Evolutionary conservation across 2,329 filamentous ascomycete species (phyloP).

Genomic region (Ophiostoma perfectum): DNA sequence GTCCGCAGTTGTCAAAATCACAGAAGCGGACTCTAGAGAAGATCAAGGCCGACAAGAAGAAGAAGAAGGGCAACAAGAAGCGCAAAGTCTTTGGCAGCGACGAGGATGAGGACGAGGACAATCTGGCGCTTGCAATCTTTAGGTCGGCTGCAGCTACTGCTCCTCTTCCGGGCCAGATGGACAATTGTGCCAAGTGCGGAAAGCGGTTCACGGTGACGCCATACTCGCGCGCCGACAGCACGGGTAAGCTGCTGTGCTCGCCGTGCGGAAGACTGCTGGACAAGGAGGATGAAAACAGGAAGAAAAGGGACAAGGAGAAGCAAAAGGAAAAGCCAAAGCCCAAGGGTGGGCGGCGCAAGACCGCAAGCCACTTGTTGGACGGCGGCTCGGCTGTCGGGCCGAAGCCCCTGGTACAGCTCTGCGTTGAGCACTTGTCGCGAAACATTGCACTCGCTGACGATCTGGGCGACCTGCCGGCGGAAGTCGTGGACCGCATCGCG

Average conservation of each 20-base stretch:
- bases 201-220: slow-evolving; percentile 91
- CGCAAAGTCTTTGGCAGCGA: slow-evolving; percentile 29
- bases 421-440: slow-evolving; percentile 57
- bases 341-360: slow-evolving; percentile 60
- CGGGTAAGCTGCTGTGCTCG: slow-evolving; percentile 71
- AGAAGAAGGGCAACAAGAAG: slow-evolving; percentile 45
- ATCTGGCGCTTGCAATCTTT: slow-evolving; percentile 47
- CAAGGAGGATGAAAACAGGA: slow-evolving; percentile 53
- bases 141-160: slow-evolving; percentile 30
- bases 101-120: slow-evolving; percentile 45
- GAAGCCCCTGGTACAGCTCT: slow-evolving; percentile 61
- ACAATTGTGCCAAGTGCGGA: slow-evolving; percentile 77
- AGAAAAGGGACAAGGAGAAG: slow-evolving; percentile 44
- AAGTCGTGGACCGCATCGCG: slow-evolving; percentile 54
- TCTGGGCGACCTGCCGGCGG: slow-evolving; percentile 53
- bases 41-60: slow-evolving; percentile 55
- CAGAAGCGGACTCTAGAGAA: slow-evolving; percentile 49
- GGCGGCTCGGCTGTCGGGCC: slow-evolving; percentile 60
- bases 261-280: slow-evolving; percentile 72
- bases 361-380: slow-evolving; percentile 80
- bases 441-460: slow-evolving; percentile 59
- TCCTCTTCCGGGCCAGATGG: slow-evolving; percentile 75
- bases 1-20: slow-evolving; percentile 30
- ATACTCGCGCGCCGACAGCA: slow-evolving; percentile 74
- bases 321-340: slow-evolving; percentile 34